Conservation (phyloP, 352 stramenopile genomes). For the Hyaloperonospora arabidopsidis region DNA sequence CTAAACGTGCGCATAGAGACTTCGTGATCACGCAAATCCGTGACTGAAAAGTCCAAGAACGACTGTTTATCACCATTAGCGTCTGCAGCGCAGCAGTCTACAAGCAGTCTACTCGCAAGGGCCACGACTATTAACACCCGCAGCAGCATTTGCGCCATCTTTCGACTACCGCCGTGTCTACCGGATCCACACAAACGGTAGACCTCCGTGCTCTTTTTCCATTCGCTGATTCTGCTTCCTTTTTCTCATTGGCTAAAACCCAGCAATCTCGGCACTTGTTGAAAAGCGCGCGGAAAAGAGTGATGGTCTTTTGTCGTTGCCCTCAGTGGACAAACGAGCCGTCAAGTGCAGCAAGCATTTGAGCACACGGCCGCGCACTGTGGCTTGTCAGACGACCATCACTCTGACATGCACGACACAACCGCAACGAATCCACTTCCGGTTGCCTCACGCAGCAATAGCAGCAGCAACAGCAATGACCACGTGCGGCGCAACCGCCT, state of each 20-base stretch:
- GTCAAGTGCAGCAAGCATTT: not conserved
- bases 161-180: not conserved
- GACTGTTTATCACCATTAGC: slow-evolving; percentile 11
- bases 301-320: slow-evolving; percentile 5
- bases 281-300: slow-evolving; percentile 15
- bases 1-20: slow-evolving; percentile 46
- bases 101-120: slow-evolving; percentile 1
- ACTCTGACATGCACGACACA: slow-evolving; percentile 4
- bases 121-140: slow-evolving; percentile 4
- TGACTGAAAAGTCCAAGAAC: slow-evolving; percentile 56
- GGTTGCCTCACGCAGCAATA: slow-evolving; percentile 17
- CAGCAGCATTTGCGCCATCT: slow-evolving; percentile 13
- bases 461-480: slow-evolving; percentile 12
- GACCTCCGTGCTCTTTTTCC: not conserved
- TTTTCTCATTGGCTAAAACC: slow-evolving; percentile 8
- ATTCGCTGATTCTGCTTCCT: too few relatives aligned
- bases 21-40: slow-evolving; percentile 35
- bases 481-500: slow-evolving; percentile 52
- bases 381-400: slow-evolving; percentile 10
- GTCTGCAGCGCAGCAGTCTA: not conserved
- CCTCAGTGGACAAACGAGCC: too few relatives aligned
- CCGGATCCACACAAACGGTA: not conserved
- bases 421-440: slow-evolving; percentile 2
- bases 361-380: slow-evolving; percentile 17
- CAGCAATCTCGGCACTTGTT: not conserved